These are phyloP conservation scores for Xylaria curta DNA, from an alignment of 495 filamentous ascomycete genomes.

Conservation along the genomic window DNA sequence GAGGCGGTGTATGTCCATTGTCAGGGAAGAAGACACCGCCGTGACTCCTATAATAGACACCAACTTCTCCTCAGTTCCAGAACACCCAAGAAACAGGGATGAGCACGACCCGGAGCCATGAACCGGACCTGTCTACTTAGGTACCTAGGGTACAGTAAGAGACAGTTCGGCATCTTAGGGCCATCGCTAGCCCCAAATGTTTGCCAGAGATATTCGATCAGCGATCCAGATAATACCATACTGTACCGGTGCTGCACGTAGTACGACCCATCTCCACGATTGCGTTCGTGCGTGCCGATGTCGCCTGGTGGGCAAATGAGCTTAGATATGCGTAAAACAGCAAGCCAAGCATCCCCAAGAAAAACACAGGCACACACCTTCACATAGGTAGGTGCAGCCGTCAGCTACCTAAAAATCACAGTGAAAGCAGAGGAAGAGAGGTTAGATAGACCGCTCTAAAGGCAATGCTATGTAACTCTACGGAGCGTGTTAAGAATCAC, in stretches of 20 bases:
- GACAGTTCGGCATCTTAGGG: constrained; percentile 15
- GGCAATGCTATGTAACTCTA: background rate
- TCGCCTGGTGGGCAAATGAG: background rate
- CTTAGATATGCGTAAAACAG: background rate
- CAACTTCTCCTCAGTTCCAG: constrained; percentile 9
- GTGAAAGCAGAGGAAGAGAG: background rate
- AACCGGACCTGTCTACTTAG: background rate
- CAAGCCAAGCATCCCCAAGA: background rate
- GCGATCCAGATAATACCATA: constrained; percentile 10
- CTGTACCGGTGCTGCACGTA: background rate
- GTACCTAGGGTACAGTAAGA: constrained; percentile 10
- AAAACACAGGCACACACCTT: background rate
- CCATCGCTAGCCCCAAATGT: constrained; percentile 1
- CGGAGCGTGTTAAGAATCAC: background rate
- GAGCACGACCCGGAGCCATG: background rate
- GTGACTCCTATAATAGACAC: background rate
- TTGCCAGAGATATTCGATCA: background rate
- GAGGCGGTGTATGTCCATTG: constrained; percentile 10
- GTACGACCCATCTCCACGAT: constrained; percentile 9
- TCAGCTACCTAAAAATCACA: background rate
- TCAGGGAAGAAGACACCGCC: background rate
- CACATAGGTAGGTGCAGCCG: background rate
- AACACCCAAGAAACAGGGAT: constrained; percentile 14
- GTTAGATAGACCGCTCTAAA: background rate
- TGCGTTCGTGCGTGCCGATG: constrained; percentile 1